phyloP scores from a whole-genome alignment of 1,139 yeast species.

The Suhomyces bokatorum region DNA sequence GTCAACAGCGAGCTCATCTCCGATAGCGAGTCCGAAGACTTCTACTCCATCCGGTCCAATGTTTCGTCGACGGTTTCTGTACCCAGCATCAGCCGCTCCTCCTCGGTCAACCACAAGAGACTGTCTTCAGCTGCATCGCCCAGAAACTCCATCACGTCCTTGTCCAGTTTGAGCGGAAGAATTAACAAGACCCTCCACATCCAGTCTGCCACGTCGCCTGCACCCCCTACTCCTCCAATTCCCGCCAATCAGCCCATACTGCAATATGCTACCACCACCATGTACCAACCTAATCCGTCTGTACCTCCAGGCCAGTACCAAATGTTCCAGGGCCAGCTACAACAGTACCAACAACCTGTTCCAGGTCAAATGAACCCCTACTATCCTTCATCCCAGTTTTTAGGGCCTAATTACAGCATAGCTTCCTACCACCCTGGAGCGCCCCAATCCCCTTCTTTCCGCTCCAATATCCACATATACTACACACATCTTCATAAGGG shows the following conservation, averaged over 20 bases:
- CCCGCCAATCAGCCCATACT: neutral
- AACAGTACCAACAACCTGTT: neutral
- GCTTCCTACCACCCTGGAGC: constrained; percentile 6
- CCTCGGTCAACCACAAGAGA: constrained; percentile 8
- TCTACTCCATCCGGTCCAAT: constrained; percentile 30
- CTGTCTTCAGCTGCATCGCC: constrained; percentile 40
- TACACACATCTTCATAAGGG: constrained; percentile 54
- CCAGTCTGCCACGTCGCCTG: constrained; percentile 4
- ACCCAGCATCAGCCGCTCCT: constrained; percentile 6
- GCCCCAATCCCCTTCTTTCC: constrained; percentile 4
- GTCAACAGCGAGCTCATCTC: constrained; percentile 26
- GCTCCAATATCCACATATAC: constrained; percentile 36
- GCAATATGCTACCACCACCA: neutral
- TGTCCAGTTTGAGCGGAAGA: constrained; percentile 50
- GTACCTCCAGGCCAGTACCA: constrained; percentile 4
- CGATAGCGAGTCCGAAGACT: constrained; percentile 44
- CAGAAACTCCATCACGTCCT: constrained; percentile 44
- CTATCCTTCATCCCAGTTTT: neutral
- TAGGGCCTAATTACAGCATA: neutral
- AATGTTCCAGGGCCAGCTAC: neutral
- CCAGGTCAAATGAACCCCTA: constrained; percentile 1
- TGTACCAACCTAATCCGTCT: neutral
- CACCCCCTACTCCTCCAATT: neutral
- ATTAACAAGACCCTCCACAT: constrained; percentile 28
- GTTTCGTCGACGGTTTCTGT: constrained; percentile 8